Evolutionary conservation across 1,139 yeast genomes (phyloP).

Genomic region (Geotrichum bryndzae): DNA sequence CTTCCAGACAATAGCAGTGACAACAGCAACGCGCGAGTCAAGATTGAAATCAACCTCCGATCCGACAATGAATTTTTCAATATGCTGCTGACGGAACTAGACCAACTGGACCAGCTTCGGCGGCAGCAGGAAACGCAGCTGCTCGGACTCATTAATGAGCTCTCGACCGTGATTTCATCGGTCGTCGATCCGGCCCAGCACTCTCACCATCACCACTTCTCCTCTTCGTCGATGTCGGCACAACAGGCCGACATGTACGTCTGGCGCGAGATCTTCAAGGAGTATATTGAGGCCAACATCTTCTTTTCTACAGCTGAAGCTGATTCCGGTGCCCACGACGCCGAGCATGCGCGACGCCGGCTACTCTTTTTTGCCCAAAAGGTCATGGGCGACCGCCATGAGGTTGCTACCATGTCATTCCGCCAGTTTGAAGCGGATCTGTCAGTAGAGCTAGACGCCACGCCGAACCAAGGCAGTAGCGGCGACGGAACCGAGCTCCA

Average conservation of each 20-base stretch:
- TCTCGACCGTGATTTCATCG: conserved; percentile 40
- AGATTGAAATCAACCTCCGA: conserved; percentile 35
- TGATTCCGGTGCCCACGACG: conserved; percentile 42
- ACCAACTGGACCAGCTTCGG: conserved; percentile 45
- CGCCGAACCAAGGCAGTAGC: neutral
- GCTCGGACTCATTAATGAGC: conserved; percentile 40
- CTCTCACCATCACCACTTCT: neutral
- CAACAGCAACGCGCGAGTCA: neutral
- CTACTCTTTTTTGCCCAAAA: conserved; percentile 42
- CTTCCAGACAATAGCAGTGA: neutral
- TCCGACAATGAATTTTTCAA: conserved; percentile 50
- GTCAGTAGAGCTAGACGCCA: neutral
- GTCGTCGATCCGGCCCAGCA: conserved; percentile 39
- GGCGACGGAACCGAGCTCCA: neutral
- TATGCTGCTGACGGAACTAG: conserved; percentile 53
- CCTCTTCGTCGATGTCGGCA: conserved; percentile 27
- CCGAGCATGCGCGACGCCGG: conserved; percentile 34
- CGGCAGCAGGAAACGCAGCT: conserved; percentile 44
- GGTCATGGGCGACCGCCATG: conserved; percentile 16
- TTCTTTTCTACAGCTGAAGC: conserved; percentile 54
- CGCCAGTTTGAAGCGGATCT: conserved; percentile 12
- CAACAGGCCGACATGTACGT: conserved; percentile 50
- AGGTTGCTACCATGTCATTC: conserved; percentile 1
- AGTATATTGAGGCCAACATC: conserved; percentile 61
- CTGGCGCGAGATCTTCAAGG: conserved; percentile 66